phyloP scores from a whole-genome alignment of 805 yeast genomes.

The Yamadazyma philogaea region DNA sequence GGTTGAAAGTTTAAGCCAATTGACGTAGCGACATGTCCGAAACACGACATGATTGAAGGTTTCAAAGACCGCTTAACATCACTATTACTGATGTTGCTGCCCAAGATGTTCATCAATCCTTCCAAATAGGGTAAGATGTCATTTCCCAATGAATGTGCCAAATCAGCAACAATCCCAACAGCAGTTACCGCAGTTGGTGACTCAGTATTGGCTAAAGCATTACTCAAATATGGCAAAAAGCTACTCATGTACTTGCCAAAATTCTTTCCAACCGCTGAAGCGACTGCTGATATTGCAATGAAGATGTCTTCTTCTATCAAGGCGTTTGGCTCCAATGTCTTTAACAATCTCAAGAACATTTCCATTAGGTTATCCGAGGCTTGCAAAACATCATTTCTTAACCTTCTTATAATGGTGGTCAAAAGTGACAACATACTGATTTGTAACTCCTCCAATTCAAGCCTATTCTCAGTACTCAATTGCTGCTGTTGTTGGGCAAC shows the following conservation, averaged over 20 bases:
- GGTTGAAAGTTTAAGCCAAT: slow-evolving; percentile 75
- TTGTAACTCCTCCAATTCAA: slow-evolving; percentile 84
- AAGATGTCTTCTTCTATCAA: slow-evolving; percentile 92
- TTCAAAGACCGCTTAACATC: slow-evolving; percentile 75
- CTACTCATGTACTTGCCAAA: slow-evolving; percentile 77
- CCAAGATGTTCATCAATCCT: slow-evolving; percentile 79
- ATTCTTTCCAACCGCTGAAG: slow-evolving; percentile 68
- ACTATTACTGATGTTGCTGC: slow-evolving; percentile 63
- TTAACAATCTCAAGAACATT: slow-evolving; percentile 68
- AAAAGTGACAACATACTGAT: slow-evolving; percentile 73
- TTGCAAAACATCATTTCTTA: slow-evolving; percentile 56
- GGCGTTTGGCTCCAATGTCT: slow-evolving; percentile 54
- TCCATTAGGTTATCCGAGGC: slow-evolving; percentile 87
- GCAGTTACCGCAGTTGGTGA: slow-evolving; percentile 85
- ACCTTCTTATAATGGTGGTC: slow-evolving; percentile 81
- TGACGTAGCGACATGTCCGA: slow-evolving; percentile 93
- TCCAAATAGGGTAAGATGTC: slow-evolving; percentile 71
- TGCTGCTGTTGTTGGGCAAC: slow-evolving; percentile 50
- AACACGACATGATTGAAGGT: slow-evolving; percentile 85
- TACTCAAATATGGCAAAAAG: slow-evolving; percentile 77
- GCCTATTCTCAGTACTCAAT: slow-evolving; percentile 64
- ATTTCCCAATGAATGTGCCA: slow-evolving; percentile 81
- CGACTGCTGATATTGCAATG: slow-evolving; percentile 86
- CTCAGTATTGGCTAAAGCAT: slow-evolving; percentile 78
- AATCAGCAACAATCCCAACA: slow-evolving; percentile 92